phyloP scores from a whole-genome alignment of 2,329 filamentous ascomycete species.

The Fusarium sterilihyphosum region DNA sequence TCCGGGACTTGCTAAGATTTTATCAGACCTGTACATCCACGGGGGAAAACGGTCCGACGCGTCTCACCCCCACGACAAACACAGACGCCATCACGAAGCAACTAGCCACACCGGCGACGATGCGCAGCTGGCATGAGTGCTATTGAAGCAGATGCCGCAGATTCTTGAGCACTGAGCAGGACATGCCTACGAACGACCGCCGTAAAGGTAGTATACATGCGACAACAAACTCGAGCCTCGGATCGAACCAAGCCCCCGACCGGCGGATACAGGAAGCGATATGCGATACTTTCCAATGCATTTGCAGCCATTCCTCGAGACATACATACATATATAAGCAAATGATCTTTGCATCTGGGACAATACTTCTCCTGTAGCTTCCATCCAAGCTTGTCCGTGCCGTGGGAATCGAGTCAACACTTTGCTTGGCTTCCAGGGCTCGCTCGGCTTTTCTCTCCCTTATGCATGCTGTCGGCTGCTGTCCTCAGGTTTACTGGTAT shows the following conservation, averaged over 20 bases:
- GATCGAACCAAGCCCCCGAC: neutral
- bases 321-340: neutral
- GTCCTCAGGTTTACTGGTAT: no score
- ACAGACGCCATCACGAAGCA: neutral
- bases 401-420: no score
- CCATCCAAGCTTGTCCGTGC: no score
- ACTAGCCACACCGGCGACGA: neutral
- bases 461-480: no score
- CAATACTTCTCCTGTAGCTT: neutral
- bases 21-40: neutral
- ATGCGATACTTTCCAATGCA: neutral
- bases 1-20: neutral
- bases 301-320: neutral
- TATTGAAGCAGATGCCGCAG: fast-evolving
- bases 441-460: no score
- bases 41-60: neutral
- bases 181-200: neutral
- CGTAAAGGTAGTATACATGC: neutral
- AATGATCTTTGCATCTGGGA: neutral
- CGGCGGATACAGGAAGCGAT: neutral
- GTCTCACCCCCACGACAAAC: no score
- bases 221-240: neutral
- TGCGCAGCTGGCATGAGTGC: no score
- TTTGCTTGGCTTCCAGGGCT: no score
- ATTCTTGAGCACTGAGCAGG: neutral